These are phyloP conservation scores for Periconia sp. DNA, from an alignment of 2,329 filamentous ascomycete species.

Conservation along the genomic window DNA sequence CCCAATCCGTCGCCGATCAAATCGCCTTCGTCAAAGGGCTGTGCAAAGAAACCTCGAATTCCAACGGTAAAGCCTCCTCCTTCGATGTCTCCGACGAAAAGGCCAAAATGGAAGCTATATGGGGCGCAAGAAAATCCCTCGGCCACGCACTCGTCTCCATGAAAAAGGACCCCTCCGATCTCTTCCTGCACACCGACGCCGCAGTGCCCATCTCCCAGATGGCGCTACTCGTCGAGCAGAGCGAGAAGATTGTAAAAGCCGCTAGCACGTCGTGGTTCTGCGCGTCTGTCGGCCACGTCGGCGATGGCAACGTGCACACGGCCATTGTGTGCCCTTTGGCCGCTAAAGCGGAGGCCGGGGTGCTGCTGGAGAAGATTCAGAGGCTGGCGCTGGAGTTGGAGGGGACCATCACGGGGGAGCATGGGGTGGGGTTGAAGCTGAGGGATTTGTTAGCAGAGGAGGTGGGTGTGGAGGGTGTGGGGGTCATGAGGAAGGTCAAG, in stretches of 20 bases:
- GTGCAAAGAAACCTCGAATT: constrained; percentile 61
- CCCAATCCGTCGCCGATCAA: constrained; percentile 73
- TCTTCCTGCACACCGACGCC: constrained; percentile 78
- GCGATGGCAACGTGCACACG: constrained; percentile 60
- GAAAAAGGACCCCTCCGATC: constrained; percentile 61
- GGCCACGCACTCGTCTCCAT: constrained; percentile 73
- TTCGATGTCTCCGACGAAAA: no score
- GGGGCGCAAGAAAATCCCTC: constrained; percentile 76
- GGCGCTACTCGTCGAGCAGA: constrained; percentile 75
- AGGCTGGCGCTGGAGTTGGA: constrained; percentile 81
- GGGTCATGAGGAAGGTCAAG: constrained; percentile 83
- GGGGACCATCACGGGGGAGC: constrained; percentile 84
- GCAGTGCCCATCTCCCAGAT: constrained; percentile 76
- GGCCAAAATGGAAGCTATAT: constrained; percentile 68
- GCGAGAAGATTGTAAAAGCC: constrained; percentile 66
- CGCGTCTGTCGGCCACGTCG: constrained; percentile 72
- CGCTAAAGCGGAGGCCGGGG: constrained; percentile 30
- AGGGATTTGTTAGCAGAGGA: constrained; percentile 80
- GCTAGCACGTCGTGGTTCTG: constrained; percentile 32
- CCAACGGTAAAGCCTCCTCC: no score
- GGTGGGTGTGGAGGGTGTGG: constrained; percentile 73
- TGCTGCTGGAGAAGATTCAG: constrained; percentile 64
- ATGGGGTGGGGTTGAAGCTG: constrained; percentile 83
- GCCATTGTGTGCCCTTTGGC: constrained; percentile 33
- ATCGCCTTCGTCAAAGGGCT: constrained; percentile 67